Evolutionary conservation across 1,284 basidiomycete species (phyloP).

Genomic region (Melanopsichium pennsylvanicum): DNA sequence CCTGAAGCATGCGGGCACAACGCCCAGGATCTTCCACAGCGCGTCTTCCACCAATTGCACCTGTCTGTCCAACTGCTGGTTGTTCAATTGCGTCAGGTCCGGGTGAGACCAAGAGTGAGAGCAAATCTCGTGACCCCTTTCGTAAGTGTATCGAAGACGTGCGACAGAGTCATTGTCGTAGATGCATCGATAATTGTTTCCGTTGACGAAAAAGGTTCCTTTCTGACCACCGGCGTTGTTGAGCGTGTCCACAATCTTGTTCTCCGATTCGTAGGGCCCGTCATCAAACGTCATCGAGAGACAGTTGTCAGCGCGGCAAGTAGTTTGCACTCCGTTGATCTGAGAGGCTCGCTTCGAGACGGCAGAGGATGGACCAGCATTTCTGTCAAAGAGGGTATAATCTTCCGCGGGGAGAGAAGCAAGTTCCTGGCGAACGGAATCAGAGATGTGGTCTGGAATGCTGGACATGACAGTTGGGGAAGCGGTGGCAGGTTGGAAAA

Average conservation of each 20-base stretch:
- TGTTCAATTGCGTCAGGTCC: conserved; percentile 32
- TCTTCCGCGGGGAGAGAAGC: background rate
- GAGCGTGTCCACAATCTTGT: conserved; percentile 39
- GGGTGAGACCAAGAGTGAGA: conserved; percentile 54
- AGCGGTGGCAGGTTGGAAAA: conserved; percentile 14
- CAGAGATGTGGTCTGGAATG: conserved; percentile 35
- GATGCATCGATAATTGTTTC: conserved; percentile 56
- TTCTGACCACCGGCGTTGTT: conserved; percentile 30
- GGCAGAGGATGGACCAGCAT: background rate
- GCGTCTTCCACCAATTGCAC: conserved; percentile 55
- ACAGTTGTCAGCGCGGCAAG: conserved; percentile 29
- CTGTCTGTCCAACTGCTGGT: conserved; percentile 46
- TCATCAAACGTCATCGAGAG: conserved; percentile 57
- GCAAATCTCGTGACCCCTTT: conserved; percentile 50
- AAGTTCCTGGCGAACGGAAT: conserved; percentile 29
- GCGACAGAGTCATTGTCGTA: conserved; percentile 29
- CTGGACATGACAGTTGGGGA: conserved; percentile 27
- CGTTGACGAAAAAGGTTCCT: conserved; percentile 59
- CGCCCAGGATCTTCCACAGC: conserved; percentile 55
- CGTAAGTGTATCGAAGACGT: conserved; percentile 33
- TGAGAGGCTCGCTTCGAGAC: conserved; percentile 22
- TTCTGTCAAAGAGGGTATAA: conserved; percentile 26
- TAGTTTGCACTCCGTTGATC: conserved; percentile 24
- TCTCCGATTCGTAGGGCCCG: conserved; percentile 45
- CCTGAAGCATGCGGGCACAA: conserved; percentile 51